Conservation (phyloP, 177 flowering plant genomes). For the Vitis hybrid region DNA sequence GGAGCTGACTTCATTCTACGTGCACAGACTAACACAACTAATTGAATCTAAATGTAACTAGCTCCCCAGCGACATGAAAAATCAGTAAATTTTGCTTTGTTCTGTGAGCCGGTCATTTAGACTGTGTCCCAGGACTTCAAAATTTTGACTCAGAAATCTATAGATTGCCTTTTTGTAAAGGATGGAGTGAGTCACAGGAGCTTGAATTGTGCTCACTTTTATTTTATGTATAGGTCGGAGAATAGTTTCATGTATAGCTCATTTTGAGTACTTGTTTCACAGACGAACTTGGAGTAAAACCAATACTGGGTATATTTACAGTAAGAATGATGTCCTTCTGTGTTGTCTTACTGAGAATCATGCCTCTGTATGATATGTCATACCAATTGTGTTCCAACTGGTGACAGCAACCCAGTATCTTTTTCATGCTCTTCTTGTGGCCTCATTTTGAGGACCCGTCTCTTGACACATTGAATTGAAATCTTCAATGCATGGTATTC, state of each 20-base stretch:
- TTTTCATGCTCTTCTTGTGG: no score
- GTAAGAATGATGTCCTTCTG: no score
- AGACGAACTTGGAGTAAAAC: not conserved
- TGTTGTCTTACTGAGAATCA: not conserved
- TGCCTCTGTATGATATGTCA: not conserved
- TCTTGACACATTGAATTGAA: no score
- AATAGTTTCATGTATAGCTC: not conserved
- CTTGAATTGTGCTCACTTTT: not conserved
- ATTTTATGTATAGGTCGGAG: not conserved
- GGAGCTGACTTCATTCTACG: not conserved
- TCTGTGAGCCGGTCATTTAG: not conserved
- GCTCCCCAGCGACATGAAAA: not conserved
- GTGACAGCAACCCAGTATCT: no score
- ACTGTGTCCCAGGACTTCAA: not conserved
- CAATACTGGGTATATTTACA: not conserved
- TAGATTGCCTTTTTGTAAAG: slow-evolving; percentile 4
- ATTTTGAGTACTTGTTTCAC: not conserved
- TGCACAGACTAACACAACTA: not conserved
- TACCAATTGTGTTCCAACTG: no score
- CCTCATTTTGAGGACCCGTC: no score
- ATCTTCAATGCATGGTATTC: no score
- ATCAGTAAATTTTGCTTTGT: not conserved
- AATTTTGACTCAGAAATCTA: not conserved
- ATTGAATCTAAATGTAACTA: not conserved
- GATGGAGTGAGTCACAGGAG: not conserved